A percentile compares a stretch with the other conserved stretches of the same genome.
Conservation (phyloP, 140 eudicot species). For the Anethum foeniculum region DNA sequence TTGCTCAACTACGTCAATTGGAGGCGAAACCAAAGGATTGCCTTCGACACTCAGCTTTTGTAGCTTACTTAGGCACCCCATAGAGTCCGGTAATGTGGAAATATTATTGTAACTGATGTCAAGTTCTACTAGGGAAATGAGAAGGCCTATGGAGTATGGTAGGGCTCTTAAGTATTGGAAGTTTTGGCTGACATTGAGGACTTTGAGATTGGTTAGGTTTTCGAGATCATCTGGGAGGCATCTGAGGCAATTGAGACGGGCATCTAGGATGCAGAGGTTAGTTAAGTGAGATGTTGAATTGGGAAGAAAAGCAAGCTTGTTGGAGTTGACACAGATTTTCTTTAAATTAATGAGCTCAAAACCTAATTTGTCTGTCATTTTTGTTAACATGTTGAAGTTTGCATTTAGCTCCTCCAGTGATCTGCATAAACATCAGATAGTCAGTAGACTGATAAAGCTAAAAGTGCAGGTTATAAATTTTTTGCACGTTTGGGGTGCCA, state of each 20-base stretch:
- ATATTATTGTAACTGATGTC: constrained; percentile 76
- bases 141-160: constrained; percentile 71
- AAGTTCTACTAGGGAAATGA: constrained; percentile 50
- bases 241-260: constrained; percentile 75
- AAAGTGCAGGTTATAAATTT: too few relatives aligned
- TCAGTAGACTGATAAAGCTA: too few relatives aligned
- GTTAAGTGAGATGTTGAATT: constrained; percentile 59
- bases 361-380: constrained; percentile 59
- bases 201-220: constrained; percentile 53
- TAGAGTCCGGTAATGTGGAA: constrained; percentile 46
- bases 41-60: constrained; percentile 69
- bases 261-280: constrained; percentile 58
- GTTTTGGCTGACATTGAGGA: constrained; percentile 71
- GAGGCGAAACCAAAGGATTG: constrained; percentile 63
- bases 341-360: constrained; percentile 58
- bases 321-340: constrained; percentile 67
- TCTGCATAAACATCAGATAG: constrained; percentile 30
- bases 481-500: too few relatives aligned
- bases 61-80: constrained; percentile 54
- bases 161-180: constrained; percentile 47
- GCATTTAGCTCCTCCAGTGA: constrained; percentile 65
- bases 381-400: constrained; percentile 56
- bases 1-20: constrained; percentile 51
- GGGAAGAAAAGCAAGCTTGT: constrained; percentile 62
- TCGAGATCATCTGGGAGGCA: constrained; percentile 72